Conservation (phyloP, 345 rosid species). For the Euphorbia peplus region DNA sequence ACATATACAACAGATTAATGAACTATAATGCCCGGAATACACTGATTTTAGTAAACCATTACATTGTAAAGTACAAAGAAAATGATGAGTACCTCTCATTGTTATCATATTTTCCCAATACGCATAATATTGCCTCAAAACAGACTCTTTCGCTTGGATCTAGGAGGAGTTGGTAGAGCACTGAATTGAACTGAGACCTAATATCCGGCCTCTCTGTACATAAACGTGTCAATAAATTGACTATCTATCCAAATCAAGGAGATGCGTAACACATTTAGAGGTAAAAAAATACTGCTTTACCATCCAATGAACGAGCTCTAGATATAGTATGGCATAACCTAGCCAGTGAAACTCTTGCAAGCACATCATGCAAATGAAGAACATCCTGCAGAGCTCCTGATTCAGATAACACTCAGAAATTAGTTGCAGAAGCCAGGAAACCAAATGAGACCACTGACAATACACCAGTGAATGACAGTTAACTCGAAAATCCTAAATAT, state of each 20-base stretch:
- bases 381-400: constrained; percentile 99
- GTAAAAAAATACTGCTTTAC: constrained; percentile 35
- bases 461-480: background rate
- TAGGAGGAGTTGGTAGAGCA: constrained; percentile 90
- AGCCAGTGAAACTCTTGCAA: constrained; percentile 95
- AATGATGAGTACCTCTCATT: constrained; percentile 60
- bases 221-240: constrained; percentile 28
- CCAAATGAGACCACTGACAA: background rate
- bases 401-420: constrained; percentile 22
- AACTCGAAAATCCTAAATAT: background rate
- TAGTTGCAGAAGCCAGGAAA: constrained; percentile 12
- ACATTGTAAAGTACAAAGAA: background rate
- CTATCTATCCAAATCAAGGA: constrained; percentile 18
- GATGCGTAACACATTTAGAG: constrained; percentile 2
- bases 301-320: constrained; percentile 94
- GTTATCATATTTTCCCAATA: constrained; percentile 76
- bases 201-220: constrained; percentile 84
- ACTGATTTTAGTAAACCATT: background rate
- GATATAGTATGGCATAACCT: constrained; percentile 84
- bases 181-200: constrained; percentile 86
- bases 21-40: background rate
- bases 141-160: constrained; percentile 99
- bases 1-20: background rate
- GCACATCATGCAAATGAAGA: constrained; percentile 98
- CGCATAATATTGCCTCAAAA: constrained; percentile 91